Evolutionary conservation across 208 protist species (phyloP).

Genomic region (Blechomonas ayalai): DNA sequence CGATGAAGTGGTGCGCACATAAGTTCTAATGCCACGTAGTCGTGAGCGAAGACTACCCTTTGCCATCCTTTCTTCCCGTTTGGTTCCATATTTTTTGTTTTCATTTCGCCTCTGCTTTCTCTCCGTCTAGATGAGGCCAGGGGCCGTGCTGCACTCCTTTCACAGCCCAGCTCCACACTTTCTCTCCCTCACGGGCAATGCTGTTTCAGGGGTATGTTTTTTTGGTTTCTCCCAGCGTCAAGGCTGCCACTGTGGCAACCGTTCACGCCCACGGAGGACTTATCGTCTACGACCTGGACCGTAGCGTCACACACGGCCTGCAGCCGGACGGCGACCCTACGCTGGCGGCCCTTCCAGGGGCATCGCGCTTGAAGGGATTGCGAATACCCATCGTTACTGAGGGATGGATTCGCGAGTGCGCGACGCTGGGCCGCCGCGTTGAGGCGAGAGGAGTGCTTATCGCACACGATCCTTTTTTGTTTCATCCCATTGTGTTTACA

Average conservation of each 20-base stretch:
- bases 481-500: slow-evolving; percentile 49
- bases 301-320: slow-evolving; percentile 27
- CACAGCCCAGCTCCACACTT: too few species aligned
- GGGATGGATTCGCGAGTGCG: not conserved
- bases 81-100: not conserved
- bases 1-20: too few species aligned
- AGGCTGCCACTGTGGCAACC: slow-evolving; percentile 17
- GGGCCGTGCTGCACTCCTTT: too few species aligned
- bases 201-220: slow-evolving; percentile 33
- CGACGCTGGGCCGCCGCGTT: not conserved
- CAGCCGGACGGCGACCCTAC: slow-evolving; percentile 7
- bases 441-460: slow-evolving; percentile 13
- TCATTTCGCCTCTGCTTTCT: slow-evolving; percentile 1
- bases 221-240: slow-evolving; percentile 20
- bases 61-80: not conserved
- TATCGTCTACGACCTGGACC: slow-evolving; percentile 21
- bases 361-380: not conserved
- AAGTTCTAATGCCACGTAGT: too few species aligned
- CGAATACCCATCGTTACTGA: not conserved
- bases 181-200: too few species aligned
- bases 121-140: not conserved
- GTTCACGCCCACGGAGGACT: slow-evolving; percentile 27
- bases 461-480: slow-evolving; percentile 44
- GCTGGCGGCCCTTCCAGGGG: not conserved
- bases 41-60: too few species aligned